These are phyloP conservation scores for Hypocreales sp. DNA, from an alignment of 2,329 filamentous ascomycete species.

Conservation along the genomic window DNA sequence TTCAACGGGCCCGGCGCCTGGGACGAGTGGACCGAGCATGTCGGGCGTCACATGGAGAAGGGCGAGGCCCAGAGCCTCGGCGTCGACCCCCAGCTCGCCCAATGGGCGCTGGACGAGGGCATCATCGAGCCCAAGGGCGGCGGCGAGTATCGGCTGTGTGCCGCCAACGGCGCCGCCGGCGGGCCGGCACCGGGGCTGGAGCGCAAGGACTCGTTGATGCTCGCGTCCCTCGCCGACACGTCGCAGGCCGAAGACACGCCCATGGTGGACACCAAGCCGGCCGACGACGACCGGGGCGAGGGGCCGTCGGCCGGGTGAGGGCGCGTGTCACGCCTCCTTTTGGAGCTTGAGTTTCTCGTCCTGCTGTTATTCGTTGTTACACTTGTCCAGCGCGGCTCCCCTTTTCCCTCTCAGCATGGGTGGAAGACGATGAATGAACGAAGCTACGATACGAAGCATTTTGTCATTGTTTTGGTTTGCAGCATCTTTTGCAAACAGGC, in stretches of 20 bases:
- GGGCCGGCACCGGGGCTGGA: slow-evolving; percentile 5
- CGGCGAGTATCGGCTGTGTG: slow-evolving; percentile 37
- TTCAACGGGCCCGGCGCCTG: slow-evolving; percentile 65
- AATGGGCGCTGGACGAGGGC: slow-evolving; percentile 47
- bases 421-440: too few relatives aligned
- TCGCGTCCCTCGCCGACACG: slow-evolving; percentile 5
- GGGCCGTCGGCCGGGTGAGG: background rate
- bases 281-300: slow-evolving; percentile 11
- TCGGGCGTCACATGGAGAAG: slow-evolving; percentile 78
- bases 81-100: slow-evolving; percentile 40
- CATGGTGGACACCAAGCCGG: slow-evolving; percentile 9
- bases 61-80: slow-evolving; percentile 41
- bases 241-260: slow-evolving; percentile 9
- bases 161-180: slow-evolving; percentile 9
- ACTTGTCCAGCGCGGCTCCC: too few relatives aligned
- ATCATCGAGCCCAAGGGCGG: slow-evolving; percentile 44
- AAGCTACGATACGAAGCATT: too few relatives aligned
- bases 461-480: too few relatives aligned
- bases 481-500: too few relatives aligned
- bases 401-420: too few relatives aligned
- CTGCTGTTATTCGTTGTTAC: too few relatives aligned
- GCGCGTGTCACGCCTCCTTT: too few relatives aligned
- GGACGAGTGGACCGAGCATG: slow-evolving; percentile 87
- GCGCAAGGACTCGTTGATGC: slow-evolving; percentile 12
- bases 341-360: too few relatives aligned